Evolutionary conservation across 2,329 filamentous ascomycete species (phyloP).

Genomic region (Penicillium polonicum): DNA sequence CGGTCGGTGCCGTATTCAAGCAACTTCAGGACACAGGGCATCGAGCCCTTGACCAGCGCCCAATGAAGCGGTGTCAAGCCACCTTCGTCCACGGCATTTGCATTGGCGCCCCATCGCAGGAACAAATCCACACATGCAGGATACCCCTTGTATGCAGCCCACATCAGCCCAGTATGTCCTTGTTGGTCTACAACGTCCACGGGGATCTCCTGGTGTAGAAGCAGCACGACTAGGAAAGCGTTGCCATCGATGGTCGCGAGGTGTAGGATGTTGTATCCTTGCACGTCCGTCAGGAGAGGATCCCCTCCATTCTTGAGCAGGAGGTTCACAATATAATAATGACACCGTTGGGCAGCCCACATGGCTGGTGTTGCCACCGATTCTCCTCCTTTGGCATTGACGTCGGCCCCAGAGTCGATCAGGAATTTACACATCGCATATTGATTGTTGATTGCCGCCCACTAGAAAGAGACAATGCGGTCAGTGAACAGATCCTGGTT

Average conservation of each 20-base stretch:
- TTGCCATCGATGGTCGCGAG: conserved; percentile 97
- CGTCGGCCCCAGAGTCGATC: conserved; percentile 78
- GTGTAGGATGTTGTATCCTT: conserved; percentile 97
- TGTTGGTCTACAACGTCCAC: conserved; percentile 88
- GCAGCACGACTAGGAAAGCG: conserved; percentile 79
- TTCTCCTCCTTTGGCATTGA: conserved; percentile 94
- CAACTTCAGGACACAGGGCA: conserved; percentile 86
- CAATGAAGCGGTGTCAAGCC: conserved; percentile 95
- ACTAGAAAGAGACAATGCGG: conserved; percentile 55
- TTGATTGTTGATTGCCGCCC: conserved; percentile 98
- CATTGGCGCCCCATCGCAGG: conserved; percentile 90
- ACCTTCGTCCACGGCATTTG: conserved; percentile 84
- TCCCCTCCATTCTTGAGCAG: conserved; percentile 90
- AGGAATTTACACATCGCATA: conserved; percentile 97
- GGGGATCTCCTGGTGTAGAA: conserved; percentile 92
- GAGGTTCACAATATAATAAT: conserved; percentile 94
- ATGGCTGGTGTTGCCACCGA: conserved; percentile 90
- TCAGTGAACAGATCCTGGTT: conserved; percentile 8
- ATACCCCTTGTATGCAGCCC: conserved; percentile 97
- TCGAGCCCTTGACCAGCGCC: conserved; percentile 90
- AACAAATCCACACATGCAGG: conserved; percentile 89
- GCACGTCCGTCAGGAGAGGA: conserved; percentile 84
- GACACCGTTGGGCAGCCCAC: conserved; percentile 94
- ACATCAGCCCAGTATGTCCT: conserved; percentile 95
- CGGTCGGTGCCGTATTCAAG: conserved; percentile 94